phyloP scores from a whole-genome alignment of 805 yeast species.

The Pichia heedii region DNA sequence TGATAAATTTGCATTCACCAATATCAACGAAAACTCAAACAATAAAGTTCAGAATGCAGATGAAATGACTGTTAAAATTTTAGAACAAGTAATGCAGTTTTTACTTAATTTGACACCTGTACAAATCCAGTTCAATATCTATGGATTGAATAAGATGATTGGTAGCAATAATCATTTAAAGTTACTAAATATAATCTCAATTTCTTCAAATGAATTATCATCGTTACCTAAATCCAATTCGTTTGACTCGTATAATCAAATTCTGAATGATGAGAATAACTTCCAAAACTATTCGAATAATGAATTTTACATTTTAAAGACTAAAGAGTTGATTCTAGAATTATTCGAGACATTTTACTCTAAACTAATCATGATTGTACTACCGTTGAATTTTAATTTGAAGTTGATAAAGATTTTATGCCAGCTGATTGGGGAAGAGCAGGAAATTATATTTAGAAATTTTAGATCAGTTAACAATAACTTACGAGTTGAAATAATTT shows the following conservation, averaged over 20 bases:
- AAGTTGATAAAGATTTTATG: constrained; percentile 5
- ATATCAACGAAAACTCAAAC: constrained; percentile 11
- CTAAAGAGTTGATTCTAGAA: constrained; percentile 38
- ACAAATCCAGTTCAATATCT: constrained; percentile 28
- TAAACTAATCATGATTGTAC: neutral
- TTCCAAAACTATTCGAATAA: constrained; percentile 24
- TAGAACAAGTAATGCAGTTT: constrained; percentile 6
- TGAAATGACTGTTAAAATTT: neutral
- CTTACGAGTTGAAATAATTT: constrained; percentile 33
- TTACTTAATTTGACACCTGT: constrained; percentile 1
- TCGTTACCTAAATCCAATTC: constrained; percentile 21
- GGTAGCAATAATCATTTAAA: constrained; percentile 42
- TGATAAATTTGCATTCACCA: constrained; percentile 23
- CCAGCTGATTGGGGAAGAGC: constrained; percentile 38
- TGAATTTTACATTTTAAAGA: constrained; percentile 33
- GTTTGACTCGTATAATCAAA: constrained; percentile 16
- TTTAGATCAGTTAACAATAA: constrained; percentile 36
- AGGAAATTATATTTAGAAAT: constrained; percentile 33
- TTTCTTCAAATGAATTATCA: constrained; percentile 16
- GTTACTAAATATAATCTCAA: constrained; percentile 36
- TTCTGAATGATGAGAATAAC: constrained; percentile 10
- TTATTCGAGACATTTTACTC: constrained; percentile 39
- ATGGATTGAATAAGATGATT: constrained; percentile 44
- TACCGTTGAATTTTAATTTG: constrained; percentile 2
- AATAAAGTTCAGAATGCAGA: neutral